phyloP scores from a whole-genome alignment of 2,329 filamentous ascomycete genomes.

The Cordyceps javanica region DNA sequence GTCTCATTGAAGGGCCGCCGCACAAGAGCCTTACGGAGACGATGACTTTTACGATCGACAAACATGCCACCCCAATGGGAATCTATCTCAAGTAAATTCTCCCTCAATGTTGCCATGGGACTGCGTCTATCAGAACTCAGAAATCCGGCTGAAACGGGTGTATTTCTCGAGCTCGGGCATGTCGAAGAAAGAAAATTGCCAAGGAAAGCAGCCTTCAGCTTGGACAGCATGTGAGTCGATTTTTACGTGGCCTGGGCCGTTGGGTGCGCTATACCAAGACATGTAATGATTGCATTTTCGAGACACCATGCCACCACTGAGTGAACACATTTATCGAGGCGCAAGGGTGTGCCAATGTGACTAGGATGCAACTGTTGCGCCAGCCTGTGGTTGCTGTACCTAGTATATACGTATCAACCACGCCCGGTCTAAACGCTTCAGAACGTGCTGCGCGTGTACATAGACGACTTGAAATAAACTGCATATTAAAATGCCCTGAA shows the following conservation, averaged over 20 bases:
- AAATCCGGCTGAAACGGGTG: not conserved
- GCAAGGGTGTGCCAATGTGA: not conserved
- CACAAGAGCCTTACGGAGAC: not conserved
- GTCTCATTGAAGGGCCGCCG: not conserved
- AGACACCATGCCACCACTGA: not conserved
- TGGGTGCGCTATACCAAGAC: not conserved
- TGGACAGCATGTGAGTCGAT: not conserved
- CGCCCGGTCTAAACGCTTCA: too few species aligned
- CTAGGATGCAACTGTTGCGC: too few species aligned
- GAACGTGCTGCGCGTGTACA: too few species aligned
- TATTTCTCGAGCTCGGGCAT: not conserved
- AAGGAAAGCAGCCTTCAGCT: not conserved
- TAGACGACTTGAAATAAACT: too few species aligned
- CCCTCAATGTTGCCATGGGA: too few species aligned
- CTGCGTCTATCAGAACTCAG: not conserved
- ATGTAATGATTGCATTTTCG: not conserved
- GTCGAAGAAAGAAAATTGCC: not conserved
- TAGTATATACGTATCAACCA: too few species aligned
- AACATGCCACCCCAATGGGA: not conserved
- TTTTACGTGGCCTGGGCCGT: not conserved
- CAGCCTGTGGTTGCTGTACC: too few species aligned
- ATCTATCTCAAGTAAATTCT: too few species aligned
- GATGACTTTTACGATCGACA: not conserved
- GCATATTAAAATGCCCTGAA: too few species aligned
- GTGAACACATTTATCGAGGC: not conserved